Base-by-base conservation (phyloP, 2,329 filamentous ascomycete genomes). In the Aspergillus sp. region DNA sequence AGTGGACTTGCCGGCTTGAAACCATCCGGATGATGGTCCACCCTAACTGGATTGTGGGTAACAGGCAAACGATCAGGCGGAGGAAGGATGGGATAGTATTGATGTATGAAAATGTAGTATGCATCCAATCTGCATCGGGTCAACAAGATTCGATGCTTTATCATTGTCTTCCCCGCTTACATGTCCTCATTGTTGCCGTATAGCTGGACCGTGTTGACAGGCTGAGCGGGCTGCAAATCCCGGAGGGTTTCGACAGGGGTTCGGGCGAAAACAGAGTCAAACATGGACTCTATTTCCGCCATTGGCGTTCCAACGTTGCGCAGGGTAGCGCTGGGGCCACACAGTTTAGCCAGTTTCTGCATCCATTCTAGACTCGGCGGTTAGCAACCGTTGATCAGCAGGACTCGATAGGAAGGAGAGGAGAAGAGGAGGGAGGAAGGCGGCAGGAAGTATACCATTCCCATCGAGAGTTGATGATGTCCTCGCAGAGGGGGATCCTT, bases 201-300 rank as follows among this genome's bases (percentile, higher is more conserved):
- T 2, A 79, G 75, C 36, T 80, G 76, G 7, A 77, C 78, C 57
- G 79, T 28, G 41, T 63, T 58, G 3, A 52, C 36, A 2, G 19
- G 9, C 23, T 19, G 28, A 15, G 28, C 8, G 32, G 10, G 5
- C n/a, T 32, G 19, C 17, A 12, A 57, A 36, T 17, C 43, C 5
- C 36, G 13, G 28, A 9, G 2, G 21, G 50, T 19, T 5, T 63
- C 43, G 19, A 41, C 49, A 23, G 57, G 32, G 19, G 19, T 50
- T 28, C 53, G 43, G 19, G 64, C 51, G 51, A 67, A 67, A 41
- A 67, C 63, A 13, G 75, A 77, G 63, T 82, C 80, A 60, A 81
- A 82, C 49, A 82, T 80, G 32, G 78, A 78, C 65, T 82, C 80
- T 63, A 80, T 82, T 62, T 83, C 80, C 53, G 77, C 76, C 36